Base-by-base conservation (phyloP, 352 stramenopile genomes). In the Phytophthora boehmeriae region DNA sequence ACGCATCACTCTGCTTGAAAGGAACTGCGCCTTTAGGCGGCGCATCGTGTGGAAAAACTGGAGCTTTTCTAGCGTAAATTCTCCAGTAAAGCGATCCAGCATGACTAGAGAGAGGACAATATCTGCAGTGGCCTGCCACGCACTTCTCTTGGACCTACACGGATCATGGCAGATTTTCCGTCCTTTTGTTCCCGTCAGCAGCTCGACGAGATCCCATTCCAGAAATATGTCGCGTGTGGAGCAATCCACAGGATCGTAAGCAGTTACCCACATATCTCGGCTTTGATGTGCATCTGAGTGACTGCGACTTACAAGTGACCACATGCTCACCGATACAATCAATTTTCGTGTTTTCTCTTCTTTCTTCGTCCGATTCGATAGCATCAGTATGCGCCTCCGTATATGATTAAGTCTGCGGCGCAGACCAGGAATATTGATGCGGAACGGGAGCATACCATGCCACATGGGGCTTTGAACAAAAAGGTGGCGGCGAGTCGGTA, bases 21-120 rank as follows among this genome's bases (percentile, higher is more conserved):
- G 59, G 25, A 90, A 77, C 23, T 82, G 80, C 5, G 78, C 67
- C 17, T 65, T 59, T 20, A 92, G 56, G 0, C 86, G 50, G 4
- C 76, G 74, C 42, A 92, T 58, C 11, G 68, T 73, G n/a, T 90
- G 81, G 20, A 80, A 94, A 20, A 92, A 92, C 23, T 79, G 72
- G 3, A 94, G 58, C 28, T 90, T 88, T 20, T 78, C 54, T 2
- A 94, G 46, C 3, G 81, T 91, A 49, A 94, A 88, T 30, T 77
- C 73, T 3, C 71, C 69, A 1, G 86, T 92, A 55, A 91, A 92
- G 6, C 75, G 72, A 49, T 94, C 83, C n/a, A 94, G 53, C 68
- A 87, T 92, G 3, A 73, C 63, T 27, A 84, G 58, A 0, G 71
- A 71, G 3, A 94, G 67, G 5, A 92, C 30, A 8, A 74, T 69